These are phyloP conservation scores for Oryza coarctata DNA, from an alignment of 176 grass and related monocot genomes.

Conservation along the genomic window DNA sequence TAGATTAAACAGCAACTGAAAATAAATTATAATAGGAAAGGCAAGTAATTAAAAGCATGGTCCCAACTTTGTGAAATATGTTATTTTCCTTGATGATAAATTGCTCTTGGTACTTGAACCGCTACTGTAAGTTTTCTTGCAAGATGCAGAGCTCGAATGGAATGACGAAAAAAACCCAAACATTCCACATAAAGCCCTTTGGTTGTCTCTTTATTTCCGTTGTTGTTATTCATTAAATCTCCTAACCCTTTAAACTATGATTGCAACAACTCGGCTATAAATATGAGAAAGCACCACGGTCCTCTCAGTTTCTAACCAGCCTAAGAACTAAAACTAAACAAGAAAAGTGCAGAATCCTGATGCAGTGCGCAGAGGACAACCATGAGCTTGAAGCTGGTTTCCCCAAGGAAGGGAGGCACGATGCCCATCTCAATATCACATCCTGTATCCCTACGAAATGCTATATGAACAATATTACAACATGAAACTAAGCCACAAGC, in stretches of 20 bases:
- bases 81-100: background rate
- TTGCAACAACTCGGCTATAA: background rate
- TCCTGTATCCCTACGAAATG: background rate
- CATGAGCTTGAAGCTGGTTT: background rate
- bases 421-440: background rate
- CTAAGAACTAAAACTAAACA: background rate
- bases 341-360: background rate
- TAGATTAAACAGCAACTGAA: slow-evolving; percentile 3
- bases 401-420: background rate
- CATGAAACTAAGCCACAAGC: background rate
- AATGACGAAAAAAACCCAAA: background rate
- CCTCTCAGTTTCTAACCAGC: background rate
- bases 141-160: background rate
- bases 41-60: background rate
- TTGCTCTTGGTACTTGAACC: background rate
- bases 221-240: background rate
- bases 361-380: background rate
- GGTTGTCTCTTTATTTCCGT: background rate
- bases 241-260: background rate
- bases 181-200: background rate
- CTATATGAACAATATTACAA: background rate
- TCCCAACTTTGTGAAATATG: background rate
- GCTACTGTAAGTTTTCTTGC: background rate
- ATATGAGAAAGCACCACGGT: background rate
- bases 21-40: background rate